A percentile compares a stretch with the other conserved stretches of the same genome.
These are phyloP conservation scores for Bipolaris oryzae DNA, from an alignment of 2,329 filamentous ascomycete genomes.

Conservation along the genomic window DNA sequence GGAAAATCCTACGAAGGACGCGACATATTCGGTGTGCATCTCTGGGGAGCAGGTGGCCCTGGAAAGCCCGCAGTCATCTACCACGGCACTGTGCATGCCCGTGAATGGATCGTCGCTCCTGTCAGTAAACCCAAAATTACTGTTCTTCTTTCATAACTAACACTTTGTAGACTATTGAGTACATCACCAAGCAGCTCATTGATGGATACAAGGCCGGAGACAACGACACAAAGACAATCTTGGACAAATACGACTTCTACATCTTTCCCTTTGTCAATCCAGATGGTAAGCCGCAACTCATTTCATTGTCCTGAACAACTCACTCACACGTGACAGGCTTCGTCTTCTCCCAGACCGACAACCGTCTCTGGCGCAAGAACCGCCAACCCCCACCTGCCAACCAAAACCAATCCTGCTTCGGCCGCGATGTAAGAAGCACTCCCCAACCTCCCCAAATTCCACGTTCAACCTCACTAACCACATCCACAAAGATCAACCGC, in stretches of 20 bases:
- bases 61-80: slow-evolving; percentile 42
- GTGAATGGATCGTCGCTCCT: slow-evolving; percentile 50
- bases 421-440: slow-evolving; percentile 34
- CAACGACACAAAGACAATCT: slow-evolving; percentile 39
- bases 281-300: slow-evolving; percentile 25
- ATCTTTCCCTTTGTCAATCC: slow-evolving; percentile 43
- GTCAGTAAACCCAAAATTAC: slow-evolving; percentile 32
- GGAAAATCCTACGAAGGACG: slow-evolving; percentile 41
- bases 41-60: slow-evolving; percentile 41
- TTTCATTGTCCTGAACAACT: too few relatives aligned
- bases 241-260: slow-evolving; percentile 42
- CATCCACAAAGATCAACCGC: slow-evolving; percentile 19
- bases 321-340: slow-evolving; percentile 29
- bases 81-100: slow-evolving; percentile 42
- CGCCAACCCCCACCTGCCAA: slow-evolving; percentile 32
- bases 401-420: slow-evolving; percentile 40
- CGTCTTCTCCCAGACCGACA: slow-evolving; percentile 41
- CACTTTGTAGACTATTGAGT: slow-evolving; percentile 27
- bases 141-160: not conserved
- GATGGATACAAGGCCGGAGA: slow-evolving; percentile 35
- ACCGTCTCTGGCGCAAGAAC: slow-evolving; percentile 46
- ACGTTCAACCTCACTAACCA: not conserved
- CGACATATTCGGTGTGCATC: slow-evolving; percentile 39
- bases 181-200: slow-evolving; percentile 36
- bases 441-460: not conserved